Evolutionary conservation across 768 basidiomycete genomes (phyloP), one percentile per base, ranked within the genome.

Genomic region (Mycena haematopus): DNA sequence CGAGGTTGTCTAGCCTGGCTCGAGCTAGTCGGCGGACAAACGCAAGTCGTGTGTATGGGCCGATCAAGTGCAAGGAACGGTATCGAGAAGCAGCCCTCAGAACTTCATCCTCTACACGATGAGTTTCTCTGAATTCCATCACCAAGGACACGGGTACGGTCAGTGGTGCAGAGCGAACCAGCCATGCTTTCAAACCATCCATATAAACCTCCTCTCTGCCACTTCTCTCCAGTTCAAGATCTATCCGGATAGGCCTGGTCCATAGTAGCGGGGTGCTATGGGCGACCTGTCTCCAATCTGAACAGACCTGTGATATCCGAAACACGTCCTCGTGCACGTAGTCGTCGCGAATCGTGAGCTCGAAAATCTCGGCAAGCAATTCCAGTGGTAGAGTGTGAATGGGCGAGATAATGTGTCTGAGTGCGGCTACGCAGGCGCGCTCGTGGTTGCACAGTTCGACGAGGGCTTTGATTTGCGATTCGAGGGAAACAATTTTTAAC

Each of bases 281-380:
- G n/a, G 53, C 53, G 40, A 52, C 50, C 17, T 33, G 50, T 9
- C 33, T 52, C 50, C 50, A 52, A 24, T 35, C 15, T 6, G 29
- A 1, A 29, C 50, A 52, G 27, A 52, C 50, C 19, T 52, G 50
- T 2, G 50, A 52, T 31, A 52, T 33, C 4, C 31, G 15, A 4
- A 11, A 33, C 9, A 19, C 50, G 10, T 8, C 24, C 33, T 31
- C 13, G 50, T n/a, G 29, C 29, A 17, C 29, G 29, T 17, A 29
- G 29, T 4, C 29, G 50, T 52, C 29, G 9, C 29, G 6, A 22
- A 52, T 52, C n/a, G 21, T 29, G 50, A 33, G 50, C 14, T 31
- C n/a, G 27, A 52, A 52, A n/a, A 52, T 52, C 13, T 36, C 52
- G n/a, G n/a, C 19, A 6, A 52, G 17, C 24, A 52, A 52, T 36